Evolutionary conservation across 352 stramenopile species (phyloP), one percentile per base, ranked within the genome.

Genomic region (Phytophthora chlamydospora): DNA sequence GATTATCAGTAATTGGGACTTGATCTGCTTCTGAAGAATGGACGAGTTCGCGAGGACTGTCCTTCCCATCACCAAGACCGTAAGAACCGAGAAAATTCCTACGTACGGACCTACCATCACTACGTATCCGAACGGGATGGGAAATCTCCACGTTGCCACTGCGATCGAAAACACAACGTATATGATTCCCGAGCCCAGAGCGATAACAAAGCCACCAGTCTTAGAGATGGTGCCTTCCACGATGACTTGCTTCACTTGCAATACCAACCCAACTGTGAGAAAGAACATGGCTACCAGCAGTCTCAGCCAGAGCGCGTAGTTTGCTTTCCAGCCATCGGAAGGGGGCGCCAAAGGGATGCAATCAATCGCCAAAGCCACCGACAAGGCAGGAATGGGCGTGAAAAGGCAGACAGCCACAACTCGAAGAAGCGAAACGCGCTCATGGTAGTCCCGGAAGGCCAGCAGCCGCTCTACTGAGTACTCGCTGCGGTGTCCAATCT

Each of bases 291-390:
- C 42, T 31, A 63, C 14, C 10, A 57, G 32, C 4, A 39, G 4
- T 10, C 29, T 13, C 7, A 58, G 56, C 42, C 13, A 9, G 57
- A 65, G 39, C 51, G 45, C 0, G 14, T 61, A 42, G 12, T 16
- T 66, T 10, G 42, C 58, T 34, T 66, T 45, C 34, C 43, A 40
- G 8, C 40, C n/a, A 13, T 48, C 36, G 11, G 14, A 21, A 7
- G 52, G 66, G 16, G 36, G 19, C 6, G 9, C 19, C 10, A 73
- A 51, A 2, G 59, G 66, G 3, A 74, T 57, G 13, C 33, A 50
- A n/a, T 73, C 54, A 11, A 67, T 8, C 4, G 45, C 6, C n/a
- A 62, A 17, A 0, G 48, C 13, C 0, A 63, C 3, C 12, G 44
- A 0, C 4, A 67, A 21, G 11, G 58, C 41, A 1, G 54, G 54